phyloP scores from a whole-genome alignment of 768 basidiomycete species.

The Myochromella boudieri region DNA sequence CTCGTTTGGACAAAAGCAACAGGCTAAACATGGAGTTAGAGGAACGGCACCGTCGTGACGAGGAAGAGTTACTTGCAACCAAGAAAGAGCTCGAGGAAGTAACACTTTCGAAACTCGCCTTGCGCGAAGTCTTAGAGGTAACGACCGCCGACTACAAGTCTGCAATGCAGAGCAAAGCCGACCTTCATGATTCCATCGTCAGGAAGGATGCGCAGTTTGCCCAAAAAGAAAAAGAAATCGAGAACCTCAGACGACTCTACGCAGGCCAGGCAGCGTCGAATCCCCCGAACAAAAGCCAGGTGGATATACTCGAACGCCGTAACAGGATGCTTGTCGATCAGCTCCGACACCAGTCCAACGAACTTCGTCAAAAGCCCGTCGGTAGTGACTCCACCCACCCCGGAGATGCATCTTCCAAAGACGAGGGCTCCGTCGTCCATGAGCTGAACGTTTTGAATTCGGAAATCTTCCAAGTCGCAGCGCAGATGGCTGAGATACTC shows the following conservation, averaged over 20 bases:
- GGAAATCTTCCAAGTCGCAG: conserved; percentile 40
- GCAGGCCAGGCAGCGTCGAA: conserved; percentile 6
- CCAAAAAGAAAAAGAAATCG: conserved; percentile 13
- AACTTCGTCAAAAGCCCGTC: conserved; percentile 18
- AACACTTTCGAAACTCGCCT: no score
- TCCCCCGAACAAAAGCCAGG: conserved; percentile 16
- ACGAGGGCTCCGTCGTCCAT: conserved; percentile 18
- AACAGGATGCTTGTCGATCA: conserved; percentile 35
- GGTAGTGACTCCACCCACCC: neutral
- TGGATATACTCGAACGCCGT: conserved; percentile 25
- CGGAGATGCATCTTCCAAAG: conserved; percentile 7
- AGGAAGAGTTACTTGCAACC: neutral
- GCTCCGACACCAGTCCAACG: conserved; percentile 29
- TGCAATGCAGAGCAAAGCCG: neutral
- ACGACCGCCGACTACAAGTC: neutral
- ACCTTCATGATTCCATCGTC: neutral
- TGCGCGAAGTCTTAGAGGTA: neutral
- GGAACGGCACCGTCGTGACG: neutral
- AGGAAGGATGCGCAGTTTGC: conserved; percentile 8
- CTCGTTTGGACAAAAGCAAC: neutral
- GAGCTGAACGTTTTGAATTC: conserved; percentile 33
- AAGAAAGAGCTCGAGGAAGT: neutral
- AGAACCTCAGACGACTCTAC: conserved; percentile 8
- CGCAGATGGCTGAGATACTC: conserved; percentile 37
- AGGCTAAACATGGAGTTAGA: neutral